Conservation (phyloP, 1,284 basidiomycete species). For the Ceratobasidium sp. region DNA sequence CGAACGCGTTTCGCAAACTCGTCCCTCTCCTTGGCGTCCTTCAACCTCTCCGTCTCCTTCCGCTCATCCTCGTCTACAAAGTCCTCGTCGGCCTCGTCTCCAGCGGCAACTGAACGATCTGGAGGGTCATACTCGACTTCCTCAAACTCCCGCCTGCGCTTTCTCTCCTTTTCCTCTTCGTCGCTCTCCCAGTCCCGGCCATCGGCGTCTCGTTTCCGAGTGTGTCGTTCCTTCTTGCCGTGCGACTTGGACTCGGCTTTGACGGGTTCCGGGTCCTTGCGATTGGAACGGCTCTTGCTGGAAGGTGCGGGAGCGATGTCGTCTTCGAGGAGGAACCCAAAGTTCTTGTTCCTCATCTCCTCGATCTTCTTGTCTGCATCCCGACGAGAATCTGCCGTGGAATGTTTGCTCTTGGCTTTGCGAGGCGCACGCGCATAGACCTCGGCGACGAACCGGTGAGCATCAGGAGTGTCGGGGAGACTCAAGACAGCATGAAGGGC, state of each 20-base stretch:
- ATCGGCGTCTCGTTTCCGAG: slow-evolving; percentile 80
- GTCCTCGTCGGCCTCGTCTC: slow-evolving; percentile 58
- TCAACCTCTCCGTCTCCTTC: slow-evolving; percentile 74
- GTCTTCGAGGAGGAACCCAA: slow-evolving; percentile 79
- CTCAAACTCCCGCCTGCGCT: slow-evolving; percentile 51
- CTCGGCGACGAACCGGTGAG: slow-evolving; percentile 78
- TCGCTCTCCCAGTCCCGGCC: slow-evolving; percentile 85
- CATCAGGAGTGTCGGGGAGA: slow-evolving; percentile 77
- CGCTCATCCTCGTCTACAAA: slow-evolving; percentile 74
- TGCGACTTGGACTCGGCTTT: slow-evolving; percentile 50
- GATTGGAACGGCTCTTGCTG: slow-evolving; percentile 53
- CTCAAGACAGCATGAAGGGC: slow-evolving; percentile 74
- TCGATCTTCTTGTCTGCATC: slow-evolving; percentile 74
- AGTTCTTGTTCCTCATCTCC: slow-evolving; percentile 74
- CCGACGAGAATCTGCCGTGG: slow-evolving; percentile 58
- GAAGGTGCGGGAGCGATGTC: slow-evolving; percentile 53
- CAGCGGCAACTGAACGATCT: neutral
- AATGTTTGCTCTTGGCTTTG: slow-evolving; percentile 69
- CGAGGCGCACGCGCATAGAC: slow-evolving; percentile 80
- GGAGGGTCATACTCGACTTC: slow-evolving; percentile 14
- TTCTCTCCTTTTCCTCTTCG: slow-evolving; percentile 76
- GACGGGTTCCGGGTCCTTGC: slow-evolving; percentile 60
- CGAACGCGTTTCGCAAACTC: slow-evolving; percentile 90
- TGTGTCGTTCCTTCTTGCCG: slow-evolving; percentile 62
- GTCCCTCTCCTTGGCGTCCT: slow-evolving; percentile 87